Percentiles rank a stretch among this genome's conserved stretches.
Evolutionary conservation across 1,284 basidiomycete species (phyloP).

Genomic region (Earliella scabrosa): DNA sequence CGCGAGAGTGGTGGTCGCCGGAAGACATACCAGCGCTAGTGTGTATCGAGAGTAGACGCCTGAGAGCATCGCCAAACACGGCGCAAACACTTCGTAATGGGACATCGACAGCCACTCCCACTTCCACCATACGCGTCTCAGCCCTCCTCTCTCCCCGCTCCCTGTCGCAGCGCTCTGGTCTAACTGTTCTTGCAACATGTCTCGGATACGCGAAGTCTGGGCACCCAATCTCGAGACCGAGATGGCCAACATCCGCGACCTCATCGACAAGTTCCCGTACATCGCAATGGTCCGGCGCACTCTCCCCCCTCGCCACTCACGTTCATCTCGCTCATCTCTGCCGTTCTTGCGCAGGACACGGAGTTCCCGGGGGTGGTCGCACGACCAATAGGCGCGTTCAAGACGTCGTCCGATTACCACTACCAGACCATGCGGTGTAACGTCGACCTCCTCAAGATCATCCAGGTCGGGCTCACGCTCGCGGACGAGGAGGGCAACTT

Average conservation of each 20-base stretch:
- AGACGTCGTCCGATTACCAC: constrained; percentile 97
- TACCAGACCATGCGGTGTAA: constrained; percentile 99
- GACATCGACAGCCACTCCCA: neutral
- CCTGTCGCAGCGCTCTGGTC: neutral
- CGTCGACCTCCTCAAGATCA: constrained; percentile 97
- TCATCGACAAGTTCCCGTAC: constrained; percentile 92
- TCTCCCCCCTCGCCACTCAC: constrained; percentile 16
- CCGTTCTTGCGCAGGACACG: constrained; percentile 74
- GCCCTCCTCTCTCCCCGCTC: neutral
- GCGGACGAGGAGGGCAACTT: constrained; percentile 93
- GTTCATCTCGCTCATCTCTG: constrained; percentile 21
- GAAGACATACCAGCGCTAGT: neutral
- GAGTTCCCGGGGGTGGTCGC: constrained; percentile 99
- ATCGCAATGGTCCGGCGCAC: constrained; percentile 85
- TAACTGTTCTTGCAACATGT: constrained; percentile 41
- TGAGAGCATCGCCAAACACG: constrained; percentile 7
- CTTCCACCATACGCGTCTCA: neutral
- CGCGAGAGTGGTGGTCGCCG: too few relatives aligned
- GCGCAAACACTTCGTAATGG: constrained; percentile 5
- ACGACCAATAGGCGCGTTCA: constrained; percentile 94
- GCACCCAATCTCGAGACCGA: constrained; percentile 91
- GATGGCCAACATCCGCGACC: constrained; percentile 85
- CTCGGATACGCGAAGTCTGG: constrained; percentile 93
- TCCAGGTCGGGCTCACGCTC: constrained; percentile 95
- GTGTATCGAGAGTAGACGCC: neutral